Percentiles rank a stretch among this genome's conserved stretches.
phyloP scores from a whole-genome alignment of 1,284 basidiomycete genomes.

The Leccinum colubrinum region DNA sequence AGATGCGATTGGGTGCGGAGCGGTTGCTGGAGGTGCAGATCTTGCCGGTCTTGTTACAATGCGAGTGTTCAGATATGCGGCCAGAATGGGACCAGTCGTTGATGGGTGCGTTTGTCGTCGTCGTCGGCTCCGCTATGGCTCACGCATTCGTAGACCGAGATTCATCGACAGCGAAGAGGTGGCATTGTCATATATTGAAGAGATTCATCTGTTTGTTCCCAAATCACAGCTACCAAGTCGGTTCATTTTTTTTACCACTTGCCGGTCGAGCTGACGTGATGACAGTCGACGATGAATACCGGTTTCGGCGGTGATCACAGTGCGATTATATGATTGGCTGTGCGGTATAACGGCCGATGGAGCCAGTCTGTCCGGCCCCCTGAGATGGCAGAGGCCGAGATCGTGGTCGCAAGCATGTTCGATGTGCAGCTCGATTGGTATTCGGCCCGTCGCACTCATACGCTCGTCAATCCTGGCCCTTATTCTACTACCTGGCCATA shows the following conservation, averaged over 20 bases:
- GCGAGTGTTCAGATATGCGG: conserved; percentile 83
- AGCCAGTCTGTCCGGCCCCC: too few species aligned
- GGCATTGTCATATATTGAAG: conserved; percentile 67
- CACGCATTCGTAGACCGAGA: conserved; percentile 59
- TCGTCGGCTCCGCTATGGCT: background rate
- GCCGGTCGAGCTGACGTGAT: background rate
- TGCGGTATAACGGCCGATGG: too few species aligned
- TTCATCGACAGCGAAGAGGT: conserved; percentile 64
- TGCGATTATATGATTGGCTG: too few species aligned
- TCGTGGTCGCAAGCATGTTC: too few species aligned
- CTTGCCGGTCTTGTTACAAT: conserved; percentile 78
- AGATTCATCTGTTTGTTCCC: conserved; percentile 75
- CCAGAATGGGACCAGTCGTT: conserved; percentile 61
- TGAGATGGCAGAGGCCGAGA: too few species aligned
- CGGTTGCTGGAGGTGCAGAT: conserved; percentile 67
- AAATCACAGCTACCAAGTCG: conserved; percentile 73
- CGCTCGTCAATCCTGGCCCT: too few species aligned
- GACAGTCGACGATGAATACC: conserved; percentile 38
- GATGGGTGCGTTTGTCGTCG: too few species aligned
- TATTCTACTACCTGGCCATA: too few species aligned
- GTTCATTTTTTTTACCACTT: background rate
- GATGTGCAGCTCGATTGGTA: too few species aligned
- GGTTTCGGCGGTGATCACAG: too few species aligned
- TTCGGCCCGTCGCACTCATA: too few species aligned
- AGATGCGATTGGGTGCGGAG: background rate